Evolutionary conservation across 2,329 filamentous ascomycete species (phyloP), one percentile per base, ranked within the genome.

Genomic region (Colletotrichum agaves): DNA sequence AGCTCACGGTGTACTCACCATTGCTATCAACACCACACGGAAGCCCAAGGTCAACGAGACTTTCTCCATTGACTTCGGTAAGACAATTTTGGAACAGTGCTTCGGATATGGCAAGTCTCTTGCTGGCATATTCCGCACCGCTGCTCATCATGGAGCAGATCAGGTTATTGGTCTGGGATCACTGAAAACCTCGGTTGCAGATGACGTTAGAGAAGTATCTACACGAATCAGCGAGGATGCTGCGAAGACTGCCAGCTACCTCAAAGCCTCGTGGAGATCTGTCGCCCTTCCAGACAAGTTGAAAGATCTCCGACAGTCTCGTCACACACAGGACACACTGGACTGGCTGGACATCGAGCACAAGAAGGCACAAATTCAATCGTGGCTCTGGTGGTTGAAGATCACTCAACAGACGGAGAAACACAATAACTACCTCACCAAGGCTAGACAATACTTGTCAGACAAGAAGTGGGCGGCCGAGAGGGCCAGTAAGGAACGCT

Each of bases 31-130:
- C 61, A 88, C 88, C 1, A 87, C 82, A 13, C 86, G 83, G 62
- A 86, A 85, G 69, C 89, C 89, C 23, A 86, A 83, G 75, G 82
- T 90, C 70, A 87, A 87, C 72, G 87, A 90, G 77, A 85, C 84
- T 0, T 87, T 90, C 74, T 82, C 84, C 43, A 78, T 91, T 33
- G 84, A 89, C 74, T 88, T 91, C 75, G 86, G 87, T 52, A 83
- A 78, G 73, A 78, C 82, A 21, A 75, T 81, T 15, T 74, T 86
- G 46, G 79, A 78, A 12, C 80, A 82, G 43, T 81, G 80, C 13
- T 70, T 84, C 5, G 83, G 84, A 62, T 79, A 78, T 7, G 82
- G 83, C 19, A 80, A 79, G 65, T 74, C 80, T 13, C 76, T 85
- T 3, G 78, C 81, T 13, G 79, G 81, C 46, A 79, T 79, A 46